Percentiles rank a stretch among this genome's conserved stretches.
Evolutionary conservation across 768 basidiomycete genomes (phyloP).

Genomic region (Multifurca ochricompacta): DNA sequence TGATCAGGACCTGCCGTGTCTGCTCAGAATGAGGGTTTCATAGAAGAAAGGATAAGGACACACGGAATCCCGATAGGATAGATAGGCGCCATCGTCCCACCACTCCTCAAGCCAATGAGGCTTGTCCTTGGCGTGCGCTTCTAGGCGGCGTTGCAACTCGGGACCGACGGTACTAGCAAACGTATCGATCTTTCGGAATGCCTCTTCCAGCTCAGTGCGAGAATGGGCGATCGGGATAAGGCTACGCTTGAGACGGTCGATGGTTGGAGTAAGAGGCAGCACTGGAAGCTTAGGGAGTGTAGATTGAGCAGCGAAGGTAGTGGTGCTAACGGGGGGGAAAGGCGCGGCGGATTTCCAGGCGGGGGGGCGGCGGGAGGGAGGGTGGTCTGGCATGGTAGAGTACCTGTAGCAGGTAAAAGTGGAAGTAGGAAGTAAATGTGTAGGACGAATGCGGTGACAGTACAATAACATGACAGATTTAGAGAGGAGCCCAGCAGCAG

Average conservation of each 20-base stretch:
- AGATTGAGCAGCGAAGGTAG: constrained; percentile 60
- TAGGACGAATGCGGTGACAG: neutral
- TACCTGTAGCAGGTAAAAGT: too few species aligned
- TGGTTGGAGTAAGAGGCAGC: constrained; percentile 55
- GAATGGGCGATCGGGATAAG: constrained; percentile 68
- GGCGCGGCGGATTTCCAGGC: constrained; percentile 74
- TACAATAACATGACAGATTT: neutral
- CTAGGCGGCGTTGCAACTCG: constrained; percentile 57
- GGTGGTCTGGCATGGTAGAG: constrained; percentile 9
- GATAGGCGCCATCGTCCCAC: constrained; percentile 86
- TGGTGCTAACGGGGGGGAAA: constrained; percentile 36
- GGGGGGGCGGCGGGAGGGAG: constrained; percentile 33
- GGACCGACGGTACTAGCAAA: constrained; percentile 41
- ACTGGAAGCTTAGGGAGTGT: constrained; percentile 70
- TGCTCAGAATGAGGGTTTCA: constrained; percentile 1
- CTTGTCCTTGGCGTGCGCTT: constrained; percentile 42
- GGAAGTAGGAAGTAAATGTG: neutral
- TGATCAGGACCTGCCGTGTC: constrained; percentile 57
- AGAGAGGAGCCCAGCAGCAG: neutral
- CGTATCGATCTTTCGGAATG: constrained; percentile 56
- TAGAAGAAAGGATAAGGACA: constrained; percentile 21
- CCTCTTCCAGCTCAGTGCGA: constrained; percentile 46
- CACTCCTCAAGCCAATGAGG: constrained; percentile 87
- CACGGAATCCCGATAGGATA: constrained; percentile 81
- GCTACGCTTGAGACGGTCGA: constrained; percentile 59